Evolutionary conservation across 176 grass and related monocot species (phyloP).

Genomic region (Coix lacrymajobi): DNA sequence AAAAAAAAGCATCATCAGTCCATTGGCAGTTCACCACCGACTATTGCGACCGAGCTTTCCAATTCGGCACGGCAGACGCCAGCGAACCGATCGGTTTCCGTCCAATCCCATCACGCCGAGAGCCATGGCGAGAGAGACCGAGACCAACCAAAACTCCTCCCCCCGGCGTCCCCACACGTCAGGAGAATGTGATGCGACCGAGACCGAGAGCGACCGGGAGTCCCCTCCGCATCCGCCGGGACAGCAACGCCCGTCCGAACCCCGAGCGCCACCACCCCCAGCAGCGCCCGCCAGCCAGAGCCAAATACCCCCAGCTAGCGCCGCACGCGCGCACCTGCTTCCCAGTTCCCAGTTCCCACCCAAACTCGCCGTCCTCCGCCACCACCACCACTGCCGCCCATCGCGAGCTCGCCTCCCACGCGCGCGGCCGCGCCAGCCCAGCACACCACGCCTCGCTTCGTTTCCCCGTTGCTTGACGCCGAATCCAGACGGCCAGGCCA

Average conservation of each 20-base stretch:
- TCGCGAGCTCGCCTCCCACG: neutral
- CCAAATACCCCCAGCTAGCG: neutral
- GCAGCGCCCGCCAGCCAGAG: neutral
- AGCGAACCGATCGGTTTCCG: neutral
- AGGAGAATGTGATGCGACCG: neutral
- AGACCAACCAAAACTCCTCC: neutral
- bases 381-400: neutral
- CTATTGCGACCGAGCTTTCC: neutral
- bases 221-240: neutral
- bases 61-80: neutral
- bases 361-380: neutral
- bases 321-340: neutral
- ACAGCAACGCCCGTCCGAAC: slow-evolving; percentile 13
- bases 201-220: neutral
- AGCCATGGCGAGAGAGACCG: neutral
- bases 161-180: neutral
- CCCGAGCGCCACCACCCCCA: neutral
- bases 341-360: neutral
- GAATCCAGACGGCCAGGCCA: neutral
- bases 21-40: neutral
- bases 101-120: neutral
- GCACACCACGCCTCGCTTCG: neutral
- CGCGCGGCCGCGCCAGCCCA: neutral
- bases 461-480: slow-evolving; percentile 1
- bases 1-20: neutral